Evolutionary conservation across 1,284 basidiomycete species (phyloP).

Genomic region (Heliocybe sulcata): DNA sequence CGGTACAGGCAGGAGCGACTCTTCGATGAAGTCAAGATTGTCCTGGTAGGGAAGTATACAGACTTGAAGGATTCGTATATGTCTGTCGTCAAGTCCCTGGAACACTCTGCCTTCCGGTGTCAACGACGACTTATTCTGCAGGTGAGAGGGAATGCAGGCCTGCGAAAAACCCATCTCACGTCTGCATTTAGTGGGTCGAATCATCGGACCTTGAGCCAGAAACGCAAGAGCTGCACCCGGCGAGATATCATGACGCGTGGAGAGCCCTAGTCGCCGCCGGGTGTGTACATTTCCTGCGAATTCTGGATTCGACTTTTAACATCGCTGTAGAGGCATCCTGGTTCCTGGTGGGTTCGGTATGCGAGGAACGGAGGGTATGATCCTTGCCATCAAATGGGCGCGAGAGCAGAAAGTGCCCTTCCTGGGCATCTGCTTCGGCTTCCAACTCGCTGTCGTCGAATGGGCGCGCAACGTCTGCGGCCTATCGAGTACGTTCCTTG

Average conservation of each 20-base stretch:
- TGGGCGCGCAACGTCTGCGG: slow-evolving; percentile 87
- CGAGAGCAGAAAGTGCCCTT: slow-evolving; percentile 93
- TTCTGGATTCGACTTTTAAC: slow-evolving; percentile 5
- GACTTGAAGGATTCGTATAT: slow-evolving; percentile 98
- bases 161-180: too few relatives aligned
- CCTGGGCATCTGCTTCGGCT: slow-evolving; percentile 96
- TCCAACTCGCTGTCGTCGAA: slow-evolving; percentile 96
- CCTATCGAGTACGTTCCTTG: slow-evolving; percentile 45
- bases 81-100: slow-evolving; percentile 95
- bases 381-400: slow-evolving; percentile 94
- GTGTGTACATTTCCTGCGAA: slow-evolving; percentile 33
- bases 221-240: slow-evolving; percentile 74
- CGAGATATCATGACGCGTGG: slow-evolving; percentile 96
- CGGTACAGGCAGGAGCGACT: slow-evolving; percentile 74
- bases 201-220: slow-evolving; percentile 89
- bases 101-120: slow-evolving; percentile 94
- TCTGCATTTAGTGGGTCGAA: slow-evolving; percentile 97
- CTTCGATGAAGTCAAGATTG: slow-evolving; percentile 89
- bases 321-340: slow-evolving; percentile 72
- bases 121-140: slow-evolving; percentile 78
- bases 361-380: slow-evolving; percentile 96
- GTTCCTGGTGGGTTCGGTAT: slow-evolving; percentile 94
- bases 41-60: slow-evolving; percentile 97
- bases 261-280: slow-evolving; percentile 84
- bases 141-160: too few relatives aligned